Percentiles rank a stretch among this genome's conserved stretches.
These are phyloP conservation scores for Aspergillus sp. DNA, from an alignment of 2,329 filamentous ascomycete genomes.

Conservation along the genomic window DNA sequence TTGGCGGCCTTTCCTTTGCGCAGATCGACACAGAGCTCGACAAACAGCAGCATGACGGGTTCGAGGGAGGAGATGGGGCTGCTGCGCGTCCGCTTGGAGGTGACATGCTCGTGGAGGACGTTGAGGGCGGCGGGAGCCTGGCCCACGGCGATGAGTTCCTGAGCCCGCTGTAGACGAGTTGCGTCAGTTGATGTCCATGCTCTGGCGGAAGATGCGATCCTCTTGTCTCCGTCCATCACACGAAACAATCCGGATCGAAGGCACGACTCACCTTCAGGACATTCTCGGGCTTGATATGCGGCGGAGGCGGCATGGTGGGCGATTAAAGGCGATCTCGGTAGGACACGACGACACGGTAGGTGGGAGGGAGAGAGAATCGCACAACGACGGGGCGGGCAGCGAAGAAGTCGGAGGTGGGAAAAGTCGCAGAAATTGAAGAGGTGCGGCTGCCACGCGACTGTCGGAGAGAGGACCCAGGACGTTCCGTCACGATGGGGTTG, in stretches of 20 bases:
- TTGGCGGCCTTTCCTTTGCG: conserved; percentile 98
- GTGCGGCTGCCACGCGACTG: conserved; percentile 37
- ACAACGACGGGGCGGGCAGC: conserved; percentile 25
- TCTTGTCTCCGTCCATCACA: not conserved
- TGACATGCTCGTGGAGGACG: conserved; percentile 98
- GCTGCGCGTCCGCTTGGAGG: conserved; percentile 95
- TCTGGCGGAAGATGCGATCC: not conserved
- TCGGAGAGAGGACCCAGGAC: conserved; percentile 19
- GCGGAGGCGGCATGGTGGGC: conserved; percentile 81
- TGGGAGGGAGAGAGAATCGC: conserved; percentile 15
- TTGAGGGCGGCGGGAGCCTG: conserved; percentile 89
- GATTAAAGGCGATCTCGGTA: conserved; percentile 14
- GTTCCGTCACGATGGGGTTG: conserved; percentile 6
- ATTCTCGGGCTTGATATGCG: conserved; percentile 98
- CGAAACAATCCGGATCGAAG: not conserved
- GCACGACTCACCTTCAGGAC: conserved; percentile 69
- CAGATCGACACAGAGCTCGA: conserved; percentile 93
- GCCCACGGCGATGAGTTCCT: conserved; percentile 97
- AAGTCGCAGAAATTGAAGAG: conserved; percentile 18
- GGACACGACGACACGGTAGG: conserved; percentile 10
- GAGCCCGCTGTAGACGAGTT: conserved; percentile 63
- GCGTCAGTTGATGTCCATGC: conserved; percentile 9
- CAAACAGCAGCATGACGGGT: conserved; percentile 96
- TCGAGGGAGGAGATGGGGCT: conserved; percentile 93
- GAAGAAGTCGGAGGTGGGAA: conserved; percentile 24